Conservation (phyloP, 768 basidiomycete genomes). For the Phaeotremella skinneri region DNA sequence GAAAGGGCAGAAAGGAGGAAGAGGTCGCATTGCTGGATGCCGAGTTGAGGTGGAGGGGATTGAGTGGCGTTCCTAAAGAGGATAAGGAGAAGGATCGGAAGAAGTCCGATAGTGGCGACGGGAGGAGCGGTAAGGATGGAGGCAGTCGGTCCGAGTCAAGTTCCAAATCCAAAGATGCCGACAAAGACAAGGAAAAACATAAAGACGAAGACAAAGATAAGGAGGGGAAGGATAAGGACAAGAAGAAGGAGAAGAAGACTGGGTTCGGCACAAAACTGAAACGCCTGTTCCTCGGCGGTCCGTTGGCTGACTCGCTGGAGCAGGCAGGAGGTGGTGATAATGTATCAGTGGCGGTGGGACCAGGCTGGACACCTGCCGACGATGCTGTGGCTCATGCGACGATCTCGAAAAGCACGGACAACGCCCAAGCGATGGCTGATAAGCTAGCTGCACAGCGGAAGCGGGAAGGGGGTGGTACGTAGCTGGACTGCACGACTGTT, state of each 20-base stretch:
- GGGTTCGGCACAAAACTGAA: constrained; percentile 8
- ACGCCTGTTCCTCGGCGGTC: constrained; percentile 10
- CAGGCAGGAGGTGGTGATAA: too few species aligned
- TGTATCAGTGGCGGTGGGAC: constrained; percentile 1
- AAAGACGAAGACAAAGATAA: constrained; percentile 7
- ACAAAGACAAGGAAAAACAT: constrained; percentile 8
- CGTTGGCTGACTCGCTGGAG: constrained; percentile 1
- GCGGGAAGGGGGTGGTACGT: background rate
- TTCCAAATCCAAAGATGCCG: constrained; percentile 12
- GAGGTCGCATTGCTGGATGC: constrained; percentile 15
- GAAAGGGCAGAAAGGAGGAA: constrained; percentile 21
- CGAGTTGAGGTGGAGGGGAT: constrained; percentile 15
- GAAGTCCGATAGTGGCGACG: constrained; percentile 11
- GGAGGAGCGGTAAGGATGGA: constrained; percentile 19
- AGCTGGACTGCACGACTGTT: background rate
- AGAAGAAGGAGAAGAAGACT: constrained; percentile 12
- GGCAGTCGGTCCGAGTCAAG: too few species aligned
- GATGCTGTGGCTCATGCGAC: constrained; percentile 17
- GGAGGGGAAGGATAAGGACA: constrained; percentile 17
- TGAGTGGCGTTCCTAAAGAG: constrained; percentile 13
- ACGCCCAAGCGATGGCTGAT: constrained; percentile 10
- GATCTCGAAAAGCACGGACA: background rate
- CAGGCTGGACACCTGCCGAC: constrained; percentile 20
- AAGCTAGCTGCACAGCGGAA: background rate
- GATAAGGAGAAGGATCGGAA: constrained; percentile 13